Evolutionary conservation across 2,329 filamentous ascomycete species (phyloP), one percentile per base, ranked within the genome.

Genomic region (Boeremia lycopersici): DNA sequence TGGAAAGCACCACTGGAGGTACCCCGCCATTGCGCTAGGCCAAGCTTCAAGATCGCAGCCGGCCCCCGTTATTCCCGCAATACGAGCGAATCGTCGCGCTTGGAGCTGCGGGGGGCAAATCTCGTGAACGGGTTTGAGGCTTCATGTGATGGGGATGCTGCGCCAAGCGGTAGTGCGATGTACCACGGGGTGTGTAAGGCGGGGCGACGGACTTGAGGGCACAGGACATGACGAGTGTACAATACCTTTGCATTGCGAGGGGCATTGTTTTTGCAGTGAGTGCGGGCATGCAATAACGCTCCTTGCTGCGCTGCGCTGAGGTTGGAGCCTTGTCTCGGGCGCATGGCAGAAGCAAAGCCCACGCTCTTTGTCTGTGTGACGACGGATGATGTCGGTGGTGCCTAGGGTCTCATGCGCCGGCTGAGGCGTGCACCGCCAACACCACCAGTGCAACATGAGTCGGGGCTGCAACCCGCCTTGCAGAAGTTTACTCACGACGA

Each of bases 61-160:
- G 11, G 51, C 28, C 26, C 15, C 41, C 46, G 45, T 55, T 55
- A 49, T 55, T 55, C 52, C 52, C 52, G 52, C 52, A 46, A 55
- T 42, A 47, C 47, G 52, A 50, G 52, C 47, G 36, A 50, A 43
- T 55, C 36, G 46, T 43, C 25, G 25, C 35, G 9, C 46, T 42
- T 42, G 41, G 29, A 50, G 28, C 19, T 9, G 17, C 17, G 41
- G 36, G 52, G 40, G 52, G 52, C 52, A 55, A 55, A 55, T 41
- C 41, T 55, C 46, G 46, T 50, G 25, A 54, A 41, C 23, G 29
- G 15, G 39, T 45, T 1, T 45, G 23, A 33, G 34, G 33, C 50
- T 48, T 44, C 44, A 53, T 53, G 49, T 47, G 49, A 46, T 47
- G 36, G 31, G 15, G 8, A 31, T 35, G 33, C 25, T 50, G 41